Percentiles rank a stretch among this genome's conserved stretches.
These are phyloP conservation scores for Trypethelium eluteriae DNA, from an alignment of 495 filamentous ascomycete species.

Conservation along the genomic window DNA sequence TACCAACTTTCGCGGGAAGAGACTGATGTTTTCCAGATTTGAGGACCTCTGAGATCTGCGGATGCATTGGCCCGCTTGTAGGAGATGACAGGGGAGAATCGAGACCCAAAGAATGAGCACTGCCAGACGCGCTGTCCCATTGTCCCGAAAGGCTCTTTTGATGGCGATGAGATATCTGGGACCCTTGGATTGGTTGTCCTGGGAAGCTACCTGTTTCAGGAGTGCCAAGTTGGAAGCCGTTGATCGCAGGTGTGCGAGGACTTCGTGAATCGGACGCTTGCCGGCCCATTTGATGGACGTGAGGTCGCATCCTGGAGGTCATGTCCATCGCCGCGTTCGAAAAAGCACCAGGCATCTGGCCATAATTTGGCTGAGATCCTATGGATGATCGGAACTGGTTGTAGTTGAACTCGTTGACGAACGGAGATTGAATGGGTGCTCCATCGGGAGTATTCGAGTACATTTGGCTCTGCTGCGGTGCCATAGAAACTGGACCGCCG, in stretches of 20 bases:
- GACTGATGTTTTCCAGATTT: conserved; percentile 60
- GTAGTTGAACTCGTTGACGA: conserved; percentile 66
- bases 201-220: conserved; percentile 62
- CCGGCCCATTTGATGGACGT: conserved; percentile 48
- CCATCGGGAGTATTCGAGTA: conserved; percentile 85
- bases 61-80: conserved; percentile 40
- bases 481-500: conserved; percentile 18
- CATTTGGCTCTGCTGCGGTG: conserved; percentile 44
- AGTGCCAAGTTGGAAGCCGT: conserved; percentile 51
- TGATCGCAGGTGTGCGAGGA: conserved; percentile 61
- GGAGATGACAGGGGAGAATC: conserved; percentile 65
- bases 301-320: conserved; percentile 13
- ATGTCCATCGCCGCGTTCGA: conserved; percentile 20
- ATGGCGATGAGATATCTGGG: conserved; percentile 52
- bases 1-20: conserved; percentile 57
- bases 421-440: conserved; percentile 80
- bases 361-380: not conserved
- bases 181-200: conserved; percentile 62
- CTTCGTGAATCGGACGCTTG: conserved; percentile 62
- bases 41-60: conserved; percentile 62
- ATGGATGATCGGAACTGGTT: conserved; percentile 51
- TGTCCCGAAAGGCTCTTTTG: conserved; percentile 75
- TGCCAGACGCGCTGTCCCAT: conserved; percentile 74
- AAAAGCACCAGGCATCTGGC: not conserved
- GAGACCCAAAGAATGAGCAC: conserved; percentile 60